A percentile compares a stretch with the other conserved stretches of the same genome.
Evolutionary conservation across 148 eudicot genomes (phyloP).

Genomic region (Diospyros kaki): DNA sequence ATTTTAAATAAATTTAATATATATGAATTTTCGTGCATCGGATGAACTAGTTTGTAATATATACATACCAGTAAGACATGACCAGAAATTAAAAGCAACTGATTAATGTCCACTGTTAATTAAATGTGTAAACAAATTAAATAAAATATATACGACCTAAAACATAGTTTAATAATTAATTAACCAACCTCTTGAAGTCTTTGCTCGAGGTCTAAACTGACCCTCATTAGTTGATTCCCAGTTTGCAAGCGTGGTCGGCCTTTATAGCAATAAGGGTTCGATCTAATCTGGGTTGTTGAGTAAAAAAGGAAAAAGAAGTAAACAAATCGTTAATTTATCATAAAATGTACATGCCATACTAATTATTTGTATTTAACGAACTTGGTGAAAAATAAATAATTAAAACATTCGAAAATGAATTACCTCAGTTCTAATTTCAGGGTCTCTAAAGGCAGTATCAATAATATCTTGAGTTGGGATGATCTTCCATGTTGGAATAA

Average conservation of each 20-base stretch:
- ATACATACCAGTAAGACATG: no score
- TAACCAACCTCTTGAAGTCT: conserved; percentile 59
- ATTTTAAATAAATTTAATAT: no score
- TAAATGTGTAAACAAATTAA: no score
- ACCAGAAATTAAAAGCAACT: no score
- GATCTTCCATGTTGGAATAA: conserved; percentile 78
- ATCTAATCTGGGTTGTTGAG: conserved; percentile 32
- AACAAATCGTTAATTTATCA: not conserved
- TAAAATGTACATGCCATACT: not conserved
- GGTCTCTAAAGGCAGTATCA: conserved; percentile 70
- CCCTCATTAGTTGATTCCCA: conserved; percentile 41
- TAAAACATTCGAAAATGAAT: not conserved
- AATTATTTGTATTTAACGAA: not conserved
- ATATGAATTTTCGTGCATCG: no score
- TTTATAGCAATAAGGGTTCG: conserved; percentile 80
- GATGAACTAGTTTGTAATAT: no score
- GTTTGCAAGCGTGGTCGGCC: conserved; percentile 74
- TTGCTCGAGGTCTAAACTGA: conserved; percentile 54
- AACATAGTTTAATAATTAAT: not conserved
- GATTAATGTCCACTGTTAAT: no score
- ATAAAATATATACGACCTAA: no score
- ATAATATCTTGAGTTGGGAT: conserved; percentile 71
- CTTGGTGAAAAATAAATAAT: not conserved
- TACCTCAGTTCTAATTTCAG: conserved; percentile 57
- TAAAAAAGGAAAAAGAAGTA: not conserved